A percentile compares a stretch with the other conserved stretches of the same genome.
Conservation (phyloP, 805 yeast species). For the Clavispora phyllophila region DNA sequence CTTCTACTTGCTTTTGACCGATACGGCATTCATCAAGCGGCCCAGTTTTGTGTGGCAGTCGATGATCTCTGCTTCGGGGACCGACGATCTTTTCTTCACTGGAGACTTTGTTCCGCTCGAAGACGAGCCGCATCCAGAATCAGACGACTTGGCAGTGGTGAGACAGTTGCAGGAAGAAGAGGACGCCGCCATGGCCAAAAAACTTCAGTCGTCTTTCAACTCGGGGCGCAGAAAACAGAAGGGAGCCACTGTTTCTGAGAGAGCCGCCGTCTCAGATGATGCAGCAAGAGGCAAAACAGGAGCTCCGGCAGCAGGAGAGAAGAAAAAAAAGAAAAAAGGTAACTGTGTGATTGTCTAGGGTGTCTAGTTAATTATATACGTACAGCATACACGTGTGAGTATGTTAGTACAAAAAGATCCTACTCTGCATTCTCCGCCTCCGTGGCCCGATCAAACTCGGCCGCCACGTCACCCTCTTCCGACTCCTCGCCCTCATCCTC, state of each 20-base stretch:
- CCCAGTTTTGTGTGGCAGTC: constrained; percentile 72
- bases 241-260: not conserved
- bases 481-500: constrained; percentile 50
- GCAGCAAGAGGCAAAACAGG: too few relatives aligned
- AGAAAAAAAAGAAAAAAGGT: constrained; percentile 15
- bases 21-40: constrained; percentile 54
- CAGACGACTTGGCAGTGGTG: constrained; percentile 19
- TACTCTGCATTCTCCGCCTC: constrained; percentile 14
- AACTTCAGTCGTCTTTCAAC: constrained; percentile 27
- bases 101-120: constrained; percentile 56
- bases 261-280: not conserved
- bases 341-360: constrained; percentile 20
- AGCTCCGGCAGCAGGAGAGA: constrained; percentile 4
- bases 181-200: constrained; percentile 46
- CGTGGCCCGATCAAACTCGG: constrained; percentile 12
- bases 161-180: constrained; percentile 52
- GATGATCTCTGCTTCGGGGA: constrained; percentile 60
- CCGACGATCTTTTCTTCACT: constrained; percentile 61
- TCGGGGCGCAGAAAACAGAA: not conserved
- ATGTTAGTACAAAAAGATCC: too few relatives aligned
- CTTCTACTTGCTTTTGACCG: constrained; percentile 68
- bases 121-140: constrained; percentile 12
- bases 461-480: constrained; percentile 24
- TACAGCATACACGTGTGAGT: too few relatives aligned
- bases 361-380: too few relatives aligned